Base-by-base conservation (phyloP, 305 asterid species). In the Fraxinus ornus region DNA sequence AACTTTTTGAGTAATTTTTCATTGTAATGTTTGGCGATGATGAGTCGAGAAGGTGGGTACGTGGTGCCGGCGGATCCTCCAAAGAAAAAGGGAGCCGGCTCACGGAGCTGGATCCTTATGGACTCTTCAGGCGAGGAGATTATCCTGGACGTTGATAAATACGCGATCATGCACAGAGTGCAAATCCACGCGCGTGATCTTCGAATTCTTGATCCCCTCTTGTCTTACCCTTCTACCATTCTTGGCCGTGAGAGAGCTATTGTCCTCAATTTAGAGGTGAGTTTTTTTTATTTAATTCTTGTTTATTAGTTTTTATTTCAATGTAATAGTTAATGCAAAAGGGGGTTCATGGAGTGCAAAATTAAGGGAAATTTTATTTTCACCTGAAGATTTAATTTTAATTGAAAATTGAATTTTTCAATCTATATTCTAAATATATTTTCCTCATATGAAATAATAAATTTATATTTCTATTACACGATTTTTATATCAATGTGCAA, bases 151-250 rank as follows among this genome's bases (percentile, higher is more conserved):
- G 94, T 92, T 8, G 97, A 94, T 72, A 95, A 95, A 78, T 93
- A 94, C 47, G 91, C 90, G 17, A 92, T 95, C 91, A 95, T 94
- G 97, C 97, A 94, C 80, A 95, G 99, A 41, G 97, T 92, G 79
- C 98, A 92, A 90, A 93, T 95, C 28, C 97, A 94, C 84, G 97
- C 98, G 0, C 98, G 98, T 68, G 98, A 95, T 89, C 95, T 95
- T 62, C 93, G 98, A 5, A 95, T 93, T 79, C 88, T 93, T 68
- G 98, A 95, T 83, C 98, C 98, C 37, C 87, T 92, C 9, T 82
- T 93, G 77, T 90, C 94, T 3, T 95, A 93, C 68, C 98, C 98
- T 41, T 92, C 98, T 0, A 84, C 98, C 7, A 92, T 93, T 78
- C 93, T 94, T 28, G 98, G 97, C 81, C 98, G 98, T 77, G 98